These are phyloP conservation scores for Rhynchospora breviuscula DNA, from an alignment of 176 grass and related monocot genomes.

Conservation along the genomic window DNA sequence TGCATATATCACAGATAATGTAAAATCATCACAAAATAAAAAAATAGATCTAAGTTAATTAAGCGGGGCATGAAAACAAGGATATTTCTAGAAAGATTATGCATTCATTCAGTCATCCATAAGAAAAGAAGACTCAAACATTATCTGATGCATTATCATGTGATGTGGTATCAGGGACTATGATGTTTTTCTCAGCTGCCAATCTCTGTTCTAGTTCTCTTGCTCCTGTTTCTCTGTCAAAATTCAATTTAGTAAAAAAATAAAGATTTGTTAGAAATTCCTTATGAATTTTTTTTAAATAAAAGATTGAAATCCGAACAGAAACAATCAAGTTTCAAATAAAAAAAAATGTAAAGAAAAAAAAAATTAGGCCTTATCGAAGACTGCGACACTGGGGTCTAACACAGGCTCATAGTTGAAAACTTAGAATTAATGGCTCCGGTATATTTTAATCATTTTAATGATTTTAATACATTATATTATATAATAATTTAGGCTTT, in stretches of 20 bases:
- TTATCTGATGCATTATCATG: conserved; percentile 42
- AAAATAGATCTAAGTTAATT: background rate
- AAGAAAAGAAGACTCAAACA: conserved; percentile 42
- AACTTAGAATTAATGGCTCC: background rate
- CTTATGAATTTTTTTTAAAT: background rate
- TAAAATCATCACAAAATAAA: too few relatives aligned
- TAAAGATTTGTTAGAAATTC: background rate
- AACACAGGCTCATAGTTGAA: conserved; percentile 39
- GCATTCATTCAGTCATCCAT: background rate
- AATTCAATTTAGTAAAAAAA: background rate
- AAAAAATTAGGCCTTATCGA: conserved; percentile 28
- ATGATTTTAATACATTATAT: background rate
- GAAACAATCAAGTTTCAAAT: background rate
- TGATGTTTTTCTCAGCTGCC: conserved; percentile 57
- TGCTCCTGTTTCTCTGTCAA: conserved; percentile 74
- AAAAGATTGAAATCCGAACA: background rate
- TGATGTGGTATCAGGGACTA: conserved; percentile 31
- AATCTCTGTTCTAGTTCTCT: conserved; percentile 92
- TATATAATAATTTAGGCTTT: background rate
- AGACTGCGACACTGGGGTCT: conserved; percentile 76
- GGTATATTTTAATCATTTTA: background rate
- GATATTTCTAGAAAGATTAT: background rate
- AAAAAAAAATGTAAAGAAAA: background rate
- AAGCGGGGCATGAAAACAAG: background rate
- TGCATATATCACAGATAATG: too few relatives aligned